These are phyloP conservation scores for Gynandropsis gynandra DNA, from an alignment of 345 rosid species.

Conservation along the genomic window DNA sequence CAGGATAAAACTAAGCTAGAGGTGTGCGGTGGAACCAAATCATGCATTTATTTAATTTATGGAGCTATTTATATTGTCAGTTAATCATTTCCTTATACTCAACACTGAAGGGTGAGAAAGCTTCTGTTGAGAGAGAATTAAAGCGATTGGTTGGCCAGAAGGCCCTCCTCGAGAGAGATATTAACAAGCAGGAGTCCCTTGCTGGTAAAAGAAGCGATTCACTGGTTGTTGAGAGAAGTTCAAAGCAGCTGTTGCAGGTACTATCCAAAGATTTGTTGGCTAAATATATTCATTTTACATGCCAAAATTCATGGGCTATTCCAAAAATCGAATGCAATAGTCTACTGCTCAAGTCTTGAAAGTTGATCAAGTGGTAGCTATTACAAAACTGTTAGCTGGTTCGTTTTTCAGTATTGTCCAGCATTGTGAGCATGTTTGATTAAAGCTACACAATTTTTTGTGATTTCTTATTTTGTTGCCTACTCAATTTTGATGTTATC, in stretches of 20 bases:
- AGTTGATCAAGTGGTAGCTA: conserved; percentile 3
- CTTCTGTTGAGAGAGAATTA: conserved; percentile 72
- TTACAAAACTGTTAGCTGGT: not conserved
- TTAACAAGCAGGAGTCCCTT: conserved; percentile 69
- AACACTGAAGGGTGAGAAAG: conserved; percentile 66
- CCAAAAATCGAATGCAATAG: not conserved
- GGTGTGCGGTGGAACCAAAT: conserved; percentile 33
- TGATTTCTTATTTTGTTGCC: not conserved
- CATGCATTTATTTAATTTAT: not conserved
- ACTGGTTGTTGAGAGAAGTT: conserved; percentile 36
- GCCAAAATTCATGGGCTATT: conserved; percentile 7
- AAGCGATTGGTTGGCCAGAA: conserved; percentile 66
- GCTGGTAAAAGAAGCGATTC: conserved; percentile 77
- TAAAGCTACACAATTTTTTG: conserved; percentile 5
- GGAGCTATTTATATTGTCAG: conserved; percentile 3
- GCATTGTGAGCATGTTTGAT: conserved; percentile 14
- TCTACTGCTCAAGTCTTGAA: conserved; percentile 1
- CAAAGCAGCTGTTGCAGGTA: conserved; percentile 36
- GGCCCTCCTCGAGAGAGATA: conserved; percentile 75
- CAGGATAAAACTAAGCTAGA: conserved; percentile 97
- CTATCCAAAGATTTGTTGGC: conserved; percentile 10
- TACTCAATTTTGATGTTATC: conserved; percentile 18
- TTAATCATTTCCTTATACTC: conserved; percentile 10
- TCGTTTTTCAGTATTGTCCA: conserved; percentile 10
- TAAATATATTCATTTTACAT: not conserved